Conservation (phyloP, 2,329 filamentous ascomycete species). For the Alternaria ventricosa region DNA sequence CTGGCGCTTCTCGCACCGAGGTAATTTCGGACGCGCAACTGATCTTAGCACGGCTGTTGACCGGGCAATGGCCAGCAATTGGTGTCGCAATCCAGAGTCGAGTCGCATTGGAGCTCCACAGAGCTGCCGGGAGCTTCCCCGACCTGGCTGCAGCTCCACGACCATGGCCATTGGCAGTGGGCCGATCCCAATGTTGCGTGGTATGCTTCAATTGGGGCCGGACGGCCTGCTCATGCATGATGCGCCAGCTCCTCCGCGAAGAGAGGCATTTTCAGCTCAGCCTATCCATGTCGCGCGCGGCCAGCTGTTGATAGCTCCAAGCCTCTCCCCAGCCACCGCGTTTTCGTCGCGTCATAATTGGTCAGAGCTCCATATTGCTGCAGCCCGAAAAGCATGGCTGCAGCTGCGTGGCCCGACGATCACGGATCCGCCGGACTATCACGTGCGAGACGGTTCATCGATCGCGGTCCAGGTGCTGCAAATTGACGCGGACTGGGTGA, state of each 20-base stretch:
- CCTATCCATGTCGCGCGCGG: slow-evolving; percentile 24
- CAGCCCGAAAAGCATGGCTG: slow-evolving; percentile 19
- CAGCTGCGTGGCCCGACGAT: slow-evolving; percentile 7
- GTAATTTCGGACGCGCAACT: slow-evolving; percentile 28
- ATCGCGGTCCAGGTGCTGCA: slow-evolving; percentile 1
- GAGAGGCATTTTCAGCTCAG: slow-evolving; percentile 42
- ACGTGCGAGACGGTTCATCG: slow-evolving; percentile 13
- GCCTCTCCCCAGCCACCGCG: slow-evolving; percentile 34
- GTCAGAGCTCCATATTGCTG: slow-evolving; percentile 13
- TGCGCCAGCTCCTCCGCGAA: slow-evolving; percentile 29
- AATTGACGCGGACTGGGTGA: neutral
- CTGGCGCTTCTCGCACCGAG: slow-evolving; percentile 29
- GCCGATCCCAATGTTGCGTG: slow-evolving; percentile 35
- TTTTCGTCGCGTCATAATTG: slow-evolving; percentile 32
- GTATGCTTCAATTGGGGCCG: slow-evolving; percentile 42
- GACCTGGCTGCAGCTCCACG: slow-evolving; percentile 22
- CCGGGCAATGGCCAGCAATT: slow-evolving; percentile 25
- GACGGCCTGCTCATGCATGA: slow-evolving; percentile 26
- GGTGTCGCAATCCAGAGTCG: slow-evolving; percentile 14
- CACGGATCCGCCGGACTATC: slow-evolving; percentile 14
- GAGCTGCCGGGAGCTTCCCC: slow-evolving; percentile 25
- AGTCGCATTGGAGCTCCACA: slow-evolving; percentile 17
- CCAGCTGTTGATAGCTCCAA: slow-evolving; percentile 21
- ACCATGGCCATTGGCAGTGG: slow-evolving; percentile 23
- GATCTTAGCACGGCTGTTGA: slow-evolving; percentile 32